These are phyloP conservation scores for Spiromastix sp. DNA, from an alignment of 2,329 filamentous ascomycete genomes.

Conservation along the genomic window DNA sequence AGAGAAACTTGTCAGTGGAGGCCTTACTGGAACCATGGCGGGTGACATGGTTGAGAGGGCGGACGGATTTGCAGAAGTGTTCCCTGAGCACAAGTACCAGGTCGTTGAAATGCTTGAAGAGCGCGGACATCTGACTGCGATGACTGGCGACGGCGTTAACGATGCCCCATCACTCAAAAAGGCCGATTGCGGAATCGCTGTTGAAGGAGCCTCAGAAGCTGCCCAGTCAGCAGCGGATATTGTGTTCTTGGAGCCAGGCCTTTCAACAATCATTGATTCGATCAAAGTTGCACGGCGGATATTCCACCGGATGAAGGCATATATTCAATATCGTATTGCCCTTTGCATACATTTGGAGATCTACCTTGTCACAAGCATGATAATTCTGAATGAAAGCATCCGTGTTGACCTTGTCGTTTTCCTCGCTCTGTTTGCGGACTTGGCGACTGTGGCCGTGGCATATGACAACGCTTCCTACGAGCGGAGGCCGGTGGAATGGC, in stretches of 20 bases:
- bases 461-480: slow-evolving; percentile 89
- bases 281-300: slow-evolving; percentile 90
- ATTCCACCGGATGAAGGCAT: slow-evolving; percentile 94
- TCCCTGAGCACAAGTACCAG: slow-evolving; percentile 91
- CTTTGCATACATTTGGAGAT: slow-evolving; percentile 85
- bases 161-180: slow-evolving; percentile 88
- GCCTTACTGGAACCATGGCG: slow-evolving; percentile 87
- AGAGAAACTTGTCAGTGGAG: slow-evolving; percentile 80
- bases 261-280: slow-evolving; percentile 85
- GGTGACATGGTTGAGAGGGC: slow-evolving; percentile 94
- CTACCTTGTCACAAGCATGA: slow-evolving; percentile 86
- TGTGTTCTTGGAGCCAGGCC: slow-evolving; percentile 82
- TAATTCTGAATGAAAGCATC: slow-evolving; percentile 71
- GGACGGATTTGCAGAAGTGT: slow-evolving; percentile 89
- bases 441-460: slow-evolving; percentile 82
- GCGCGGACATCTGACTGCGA: slow-evolving; percentile 86
- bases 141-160: slow-evolving; percentile 95
- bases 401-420: slow-evolving; percentile 85
- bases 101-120: slow-evolving; percentile 89
- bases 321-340: slow-evolving; percentile 90
- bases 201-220: slow-evolving; percentile 84
- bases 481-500: slow-evolving; percentile 84
- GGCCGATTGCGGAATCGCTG: slow-evolving; percentile 92
- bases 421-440: slow-evolving; percentile 89
- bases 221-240: slow-evolving; percentile 87